A percentile compares a stretch with the other conserved stretches of the same genome.
Conservation (phyloP, 2,329 filamentous ascomycete species). For the Capronia epimyces region DNA sequence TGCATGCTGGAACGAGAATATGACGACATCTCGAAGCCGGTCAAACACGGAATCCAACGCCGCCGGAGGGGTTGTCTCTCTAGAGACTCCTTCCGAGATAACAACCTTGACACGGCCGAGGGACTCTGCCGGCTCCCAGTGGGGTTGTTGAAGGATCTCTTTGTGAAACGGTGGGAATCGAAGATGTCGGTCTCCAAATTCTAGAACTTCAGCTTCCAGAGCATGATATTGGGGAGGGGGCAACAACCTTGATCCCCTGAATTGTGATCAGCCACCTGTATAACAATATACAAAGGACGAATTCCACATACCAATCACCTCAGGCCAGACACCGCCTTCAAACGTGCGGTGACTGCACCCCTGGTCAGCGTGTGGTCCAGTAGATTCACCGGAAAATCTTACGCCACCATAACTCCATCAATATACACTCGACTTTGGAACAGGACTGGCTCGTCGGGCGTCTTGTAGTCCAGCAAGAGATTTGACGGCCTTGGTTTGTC, state of each 20-base stretch:
- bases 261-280: constrained; percentile 1
- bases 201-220: constrained; percentile 8
- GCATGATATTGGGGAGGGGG: not conserved
- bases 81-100: constrained; percentile 65
- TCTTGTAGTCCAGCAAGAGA: constrained; percentile 52
- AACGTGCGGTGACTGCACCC: constrained; percentile 15
- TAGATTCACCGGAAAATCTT: constrained; percentile 30
- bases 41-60: constrained; percentile 44
- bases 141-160: constrained; percentile 61
- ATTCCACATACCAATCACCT: constrained; percentile 25
- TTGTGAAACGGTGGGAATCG: constrained; percentile 67
- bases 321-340: constrained; percentile 42
- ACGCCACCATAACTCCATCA: constrained; percentile 63
- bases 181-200: constrained; percentile 38
- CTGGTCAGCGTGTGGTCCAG: not conserved
- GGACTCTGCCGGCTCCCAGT: constrained; percentile 67
- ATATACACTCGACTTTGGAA: constrained; percentile 65
- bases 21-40: constrained; percentile 64
- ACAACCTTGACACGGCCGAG: constrained; percentile 70
- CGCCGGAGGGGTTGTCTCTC: constrained; percentile 32
- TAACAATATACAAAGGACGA: not conserved
- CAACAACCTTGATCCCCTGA: constrained; percentile 15
- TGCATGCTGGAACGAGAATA: constrained; percentile 81
- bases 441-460: constrained; percentile 51
- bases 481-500: constrained; percentile 55